Base-by-base conservation (phyloP, 2,329 filamentous ascomycete species). In the Apiospora phragmitis region DNA sequence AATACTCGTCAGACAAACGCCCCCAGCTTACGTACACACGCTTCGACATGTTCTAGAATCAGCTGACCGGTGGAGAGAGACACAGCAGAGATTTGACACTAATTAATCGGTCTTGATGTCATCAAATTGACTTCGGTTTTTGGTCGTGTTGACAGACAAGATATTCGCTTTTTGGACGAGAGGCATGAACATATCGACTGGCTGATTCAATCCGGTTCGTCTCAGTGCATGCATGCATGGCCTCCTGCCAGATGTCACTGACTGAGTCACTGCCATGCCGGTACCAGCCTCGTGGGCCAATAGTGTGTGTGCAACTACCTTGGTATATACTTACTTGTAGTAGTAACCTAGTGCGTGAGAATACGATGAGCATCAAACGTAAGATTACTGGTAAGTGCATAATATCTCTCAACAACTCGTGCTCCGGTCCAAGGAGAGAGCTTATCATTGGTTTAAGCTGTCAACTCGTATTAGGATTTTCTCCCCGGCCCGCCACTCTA, bases 101-200 rank as follows among this genome's bases (percentile, higher is more conserved):
- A 62, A 62, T 62, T n/a, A 62, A 62, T 38, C 55, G 11, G 55
- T 62, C 55, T 62, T 62, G 55, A 62, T 62, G 32, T 62, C 55
- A 62, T 62, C 32, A 62, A 62, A 62, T 62, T 38, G 55, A 62
- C 55, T 62, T 62, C 21, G n/a, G 29, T 12, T 35, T n/a, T 2
- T 21, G 55, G 32, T 38, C 32, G 55, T 62, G 55, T 62, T 8
- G 32, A 24, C n/a, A 26, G n/a, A 59, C 51, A 59, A 16, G 9
- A 59, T 59, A 59, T 59, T 29, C 29, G 16, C 0, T 35, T 32
- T 32, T 21, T 6, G 18, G 51, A 32, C 51, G 18, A 55, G 29
- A 32, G 51, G 51, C 29, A 59, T 8, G 51, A 35, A 21, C 51
- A 59, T 16, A 32, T 32, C 26, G 49, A 55, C 49, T 32, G 14